Conservation (phyloP, 441 rosid genomes). For the Kokia cookei region DNA sequence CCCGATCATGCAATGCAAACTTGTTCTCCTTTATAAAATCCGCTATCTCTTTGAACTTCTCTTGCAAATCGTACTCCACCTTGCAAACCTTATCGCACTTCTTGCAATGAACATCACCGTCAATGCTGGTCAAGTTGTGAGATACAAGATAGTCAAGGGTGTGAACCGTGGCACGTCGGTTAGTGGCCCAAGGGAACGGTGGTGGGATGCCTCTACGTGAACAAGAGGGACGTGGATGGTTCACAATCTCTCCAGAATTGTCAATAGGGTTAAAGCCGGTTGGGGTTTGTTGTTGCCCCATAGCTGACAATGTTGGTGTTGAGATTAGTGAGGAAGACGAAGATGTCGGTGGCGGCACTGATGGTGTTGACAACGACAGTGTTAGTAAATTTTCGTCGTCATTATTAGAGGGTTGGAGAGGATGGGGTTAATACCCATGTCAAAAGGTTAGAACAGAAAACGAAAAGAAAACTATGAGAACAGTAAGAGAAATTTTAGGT, state of each 20-base stretch:
- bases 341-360: background rate
- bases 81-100: slow-evolving; percentile 22
- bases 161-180: slow-evolving; percentile 25
- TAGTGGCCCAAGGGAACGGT: slow-evolving; percentile 43
- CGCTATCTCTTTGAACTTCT: slow-evolving; percentile 28
- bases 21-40: slow-evolving; percentile 21
- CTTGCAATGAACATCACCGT: slow-evolving; percentile 34
- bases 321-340: background rate
- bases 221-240: slow-evolving; percentile 1
- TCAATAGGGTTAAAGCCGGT: background rate
- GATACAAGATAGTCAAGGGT: slow-evolving; percentile 23
- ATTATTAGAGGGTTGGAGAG: background rate
- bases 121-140: slow-evolving; percentile 16
- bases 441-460: background rate
- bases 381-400: background rate
- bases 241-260: background rate
- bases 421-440: background rate
- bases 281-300: background rate
- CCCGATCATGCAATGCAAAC: slow-evolving; percentile 34
- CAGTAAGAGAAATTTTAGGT: background rate
- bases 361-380: background rate
- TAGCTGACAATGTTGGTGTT: background rate
- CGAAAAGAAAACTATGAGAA: background rate
- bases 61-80: slow-evolving; percentile 25
- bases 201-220: slow-evolving; percentile 10